These are phyloP conservation scores for Alternaria angustiovoidea DNA, from an alignment of 2,329 filamentous ascomycete species.

Conservation along the genomic window DNA sequence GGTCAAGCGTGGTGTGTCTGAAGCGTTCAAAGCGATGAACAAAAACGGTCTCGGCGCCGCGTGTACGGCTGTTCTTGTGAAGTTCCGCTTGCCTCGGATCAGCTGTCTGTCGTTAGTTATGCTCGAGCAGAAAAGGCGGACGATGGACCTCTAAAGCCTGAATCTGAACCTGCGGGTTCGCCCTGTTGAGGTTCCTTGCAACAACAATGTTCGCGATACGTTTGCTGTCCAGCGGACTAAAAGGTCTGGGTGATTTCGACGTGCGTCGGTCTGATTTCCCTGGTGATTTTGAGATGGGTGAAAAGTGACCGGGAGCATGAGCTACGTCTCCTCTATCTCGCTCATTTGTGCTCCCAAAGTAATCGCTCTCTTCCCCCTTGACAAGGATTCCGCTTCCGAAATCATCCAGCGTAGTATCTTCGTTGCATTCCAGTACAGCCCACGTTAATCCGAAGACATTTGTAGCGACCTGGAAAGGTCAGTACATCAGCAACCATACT, in stretches of 20 bases:
- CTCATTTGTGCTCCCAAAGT: slow-evolving; percentile 27
- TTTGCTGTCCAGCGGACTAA: slow-evolving; percentile 55
- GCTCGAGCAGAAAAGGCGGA: background rate
- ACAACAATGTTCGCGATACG: slow-evolving; percentile 84
- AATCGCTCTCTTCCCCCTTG: slow-evolving; percentile 38
- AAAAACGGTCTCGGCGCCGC: slow-evolving; percentile 79
- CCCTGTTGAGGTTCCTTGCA: slow-evolving; percentile 78
- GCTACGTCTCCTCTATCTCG: slow-evolving; percentile 26
- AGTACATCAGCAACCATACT: slow-evolving; percentile 7
- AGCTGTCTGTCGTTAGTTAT: slow-evolving; percentile 61
- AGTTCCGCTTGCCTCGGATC: slow-evolving; percentile 79
- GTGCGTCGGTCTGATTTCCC: slow-evolving; percentile 17
- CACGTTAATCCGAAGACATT: slow-evolving; percentile 77
- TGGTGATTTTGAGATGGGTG: slow-evolving; percentile 27
- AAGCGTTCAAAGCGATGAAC: slow-evolving; percentile 75
- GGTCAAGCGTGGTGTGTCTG: slow-evolving; percentile 47
- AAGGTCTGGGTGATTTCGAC: slow-evolving; percentile 44
- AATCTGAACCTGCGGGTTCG: slow-evolving; percentile 79
- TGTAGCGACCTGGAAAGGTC: slow-evolving; percentile 65
- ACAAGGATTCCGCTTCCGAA: slow-evolving; percentile 76
- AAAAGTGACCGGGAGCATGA: slow-evolving; percentile 19
- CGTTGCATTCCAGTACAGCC: slow-evolving; percentile 75
- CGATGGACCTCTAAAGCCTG: slow-evolving; percentile 69
- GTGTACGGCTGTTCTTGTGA: slow-evolving; percentile 77
- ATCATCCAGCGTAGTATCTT: slow-evolving; percentile 78